phyloP scores from a whole-genome alignment of 2,329 filamentous ascomycete genomes.

The Monilinia fructigena region DNA sequence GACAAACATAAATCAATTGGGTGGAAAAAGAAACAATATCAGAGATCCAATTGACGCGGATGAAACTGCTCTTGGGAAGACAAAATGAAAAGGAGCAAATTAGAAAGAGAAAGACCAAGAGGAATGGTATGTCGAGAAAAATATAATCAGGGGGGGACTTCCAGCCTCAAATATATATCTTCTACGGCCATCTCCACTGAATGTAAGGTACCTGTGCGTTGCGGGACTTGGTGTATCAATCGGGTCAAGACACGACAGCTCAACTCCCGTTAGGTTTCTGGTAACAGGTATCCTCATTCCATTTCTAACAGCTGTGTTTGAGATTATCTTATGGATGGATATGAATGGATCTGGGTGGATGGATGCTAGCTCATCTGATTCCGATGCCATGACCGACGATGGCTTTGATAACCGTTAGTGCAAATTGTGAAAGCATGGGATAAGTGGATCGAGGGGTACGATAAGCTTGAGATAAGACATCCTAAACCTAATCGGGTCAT shows the following conservation, averaged over 20 bases:
- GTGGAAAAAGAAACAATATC: not conserved
- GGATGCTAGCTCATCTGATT: not conserved
- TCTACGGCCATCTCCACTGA: slow-evolving; percentile 19
- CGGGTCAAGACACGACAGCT: slow-evolving; percentile 28
- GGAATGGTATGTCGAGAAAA: slow-evolving; percentile 20
- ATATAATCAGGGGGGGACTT: slow-evolving; percentile 15
- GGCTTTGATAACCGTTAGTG: slow-evolving; percentile 3
- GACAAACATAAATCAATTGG: not conserved
- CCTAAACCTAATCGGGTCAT: slow-evolving; percentile 10
- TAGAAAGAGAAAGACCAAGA: not conserved
- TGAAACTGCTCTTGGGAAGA: not conserved
- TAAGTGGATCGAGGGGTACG: slow-evolving; percentile 1
- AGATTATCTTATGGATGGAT: slow-evolving; percentile 2
- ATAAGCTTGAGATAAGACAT: slow-evolving; percentile 7
- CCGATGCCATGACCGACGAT: not conserved
- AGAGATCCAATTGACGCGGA: slow-evolving; percentile 2
- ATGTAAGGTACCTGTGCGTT: slow-evolving; percentile 15
- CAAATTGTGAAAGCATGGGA: not conserved
- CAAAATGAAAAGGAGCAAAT: not conserved
- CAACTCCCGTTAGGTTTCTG: not conserved
- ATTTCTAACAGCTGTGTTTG: not conserved
- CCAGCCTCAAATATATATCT: slow-evolving; percentile 28
- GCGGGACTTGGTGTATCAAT: slow-evolving; percentile 39
- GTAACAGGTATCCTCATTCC: slow-evolving; percentile 20
- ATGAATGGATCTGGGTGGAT: not conserved